Base-by-base conservation (phyloP, 2,329 filamentous ascomycete species). In the Boeremia exigua region DNA sequence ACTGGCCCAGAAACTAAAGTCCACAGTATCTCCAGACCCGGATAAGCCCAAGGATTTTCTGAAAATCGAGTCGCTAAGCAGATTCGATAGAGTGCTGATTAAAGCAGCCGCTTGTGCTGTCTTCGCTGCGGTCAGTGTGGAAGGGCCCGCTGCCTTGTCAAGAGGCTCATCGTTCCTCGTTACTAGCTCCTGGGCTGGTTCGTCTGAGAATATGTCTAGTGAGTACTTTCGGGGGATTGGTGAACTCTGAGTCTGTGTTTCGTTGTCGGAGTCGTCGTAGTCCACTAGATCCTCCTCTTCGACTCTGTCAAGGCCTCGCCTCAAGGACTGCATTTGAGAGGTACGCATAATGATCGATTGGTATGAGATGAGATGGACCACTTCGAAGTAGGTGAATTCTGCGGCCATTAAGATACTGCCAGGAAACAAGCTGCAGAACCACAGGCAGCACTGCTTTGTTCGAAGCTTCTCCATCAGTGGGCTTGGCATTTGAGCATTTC, bases 221-320 rank as follows among this genome's bases (percentile, higher is more conserved):
- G 32, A 17, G 9, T 19, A 3, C 6, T 40, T n/a, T 23, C 48
- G 50, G 8, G 17, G 19, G 4, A 15, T 14, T 30, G 17, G 27
- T 29, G 10, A 15, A 7, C 10, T n/a, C 4, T 14, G 12, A 7
- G 17, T 12, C 33, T 15, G 9, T 23, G 6, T 37, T 7, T 56
- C 40, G 4, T 37, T 34, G 6, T 56, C 47, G 3, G 32, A 40
- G 14, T 56, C 54, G 8, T 33, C 48, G 11, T 56, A 48, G 23
- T 52, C 54, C 11, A 52, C 27, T 10, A 52, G 19, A 27, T 56
- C 54, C 9, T 52, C 48, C 9, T 43, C 43, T 17, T 43, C 30
- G 2, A 29, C 37, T 19, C 37, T 34, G 15, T 43, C 15, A 6
- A 54, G 25, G 8, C 37, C 27, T 29, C 1, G 8, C 9, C n/a